These are phyloP conservation scores for Stagonosporopsis rhizophila DNA, from an alignment of 2,329 filamentous ascomycete species.

Conservation along the genomic window DNA sequence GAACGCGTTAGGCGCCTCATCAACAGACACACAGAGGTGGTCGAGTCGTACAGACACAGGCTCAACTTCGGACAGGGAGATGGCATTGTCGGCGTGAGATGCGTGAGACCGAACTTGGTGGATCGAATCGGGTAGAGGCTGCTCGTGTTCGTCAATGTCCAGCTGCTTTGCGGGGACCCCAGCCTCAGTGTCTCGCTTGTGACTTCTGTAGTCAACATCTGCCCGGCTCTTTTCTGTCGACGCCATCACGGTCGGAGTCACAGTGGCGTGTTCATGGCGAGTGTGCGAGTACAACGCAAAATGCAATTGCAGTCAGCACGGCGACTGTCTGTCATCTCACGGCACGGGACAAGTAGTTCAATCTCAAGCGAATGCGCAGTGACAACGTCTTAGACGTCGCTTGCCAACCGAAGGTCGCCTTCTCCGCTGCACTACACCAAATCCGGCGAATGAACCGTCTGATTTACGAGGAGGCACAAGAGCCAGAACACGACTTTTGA, in stretches of 20 bases:
- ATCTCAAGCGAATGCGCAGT: slow-evolving; percentile 6
- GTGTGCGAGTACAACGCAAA: slow-evolving; percentile 12
- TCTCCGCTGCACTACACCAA: slow-evolving; percentile 11
- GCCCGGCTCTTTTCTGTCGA: slow-evolving; percentile 20
- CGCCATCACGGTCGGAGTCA: slow-evolving; percentile 20
- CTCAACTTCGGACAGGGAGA: slow-evolving; percentile 60
- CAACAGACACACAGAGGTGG: slow-evolving; percentile 63
- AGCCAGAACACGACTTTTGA: background rate
- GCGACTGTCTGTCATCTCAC: background rate
- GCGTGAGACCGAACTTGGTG: slow-evolving; percentile 26
- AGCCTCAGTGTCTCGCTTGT: slow-evolving; percentile 4
- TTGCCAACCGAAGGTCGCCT: slow-evolving; percentile 31
- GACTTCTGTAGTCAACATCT: slow-evolving; percentile 9
- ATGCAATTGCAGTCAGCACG: slow-evolving; percentile 1
- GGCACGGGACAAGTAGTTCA: slow-evolving; percentile 6
- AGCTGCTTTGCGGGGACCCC: slow-evolving; percentile 7
- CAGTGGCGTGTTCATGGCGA: slow-evolving; percentile 19
- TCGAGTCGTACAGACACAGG: slow-evolving; percentile 63
- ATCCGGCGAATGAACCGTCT: slow-evolving; percentile 6
- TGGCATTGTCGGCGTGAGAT: slow-evolving; percentile 38
- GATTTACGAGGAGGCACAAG: slow-evolving; percentile 2
- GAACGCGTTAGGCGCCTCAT: slow-evolving; percentile 59
- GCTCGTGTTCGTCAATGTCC: slow-evolving; percentile 17
- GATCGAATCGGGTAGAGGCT: slow-evolving; percentile 16
- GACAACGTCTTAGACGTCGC: slow-evolving; percentile 23